Base-by-base conservation (phyloP, 2,329 filamentous ascomycete species). In the Beauveria brongniartii region DNA sequence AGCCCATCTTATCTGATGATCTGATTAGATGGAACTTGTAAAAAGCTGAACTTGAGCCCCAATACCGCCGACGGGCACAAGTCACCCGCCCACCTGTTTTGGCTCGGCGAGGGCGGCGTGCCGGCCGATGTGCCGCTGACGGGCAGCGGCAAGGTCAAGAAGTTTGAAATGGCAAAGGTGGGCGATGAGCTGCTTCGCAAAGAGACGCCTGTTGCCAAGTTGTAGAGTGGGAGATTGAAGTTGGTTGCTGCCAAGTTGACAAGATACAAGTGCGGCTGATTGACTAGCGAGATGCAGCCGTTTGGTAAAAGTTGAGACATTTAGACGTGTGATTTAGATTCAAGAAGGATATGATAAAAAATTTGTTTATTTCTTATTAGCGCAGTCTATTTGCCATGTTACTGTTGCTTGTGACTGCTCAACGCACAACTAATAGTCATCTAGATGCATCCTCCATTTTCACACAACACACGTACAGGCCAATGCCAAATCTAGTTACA, bases 31-130 rank as follows among this genome's bases (percentile, higher is more conserved):
- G 69, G 62, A 43, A 48, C 7, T 26, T 46, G 14, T 20, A 46
- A 63, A 63, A 9, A 22, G 56, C 47, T 59, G 48, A 52, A 43
- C 22, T 1, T 14, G 22, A n/a, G 20, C 43, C 22, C 14, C 51
- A 50, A 60, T 43, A 44, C 51, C 58, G 51, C 51, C 57, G 55
- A 55, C 52, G 52, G 80, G 43, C 86, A 89, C 69, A 90, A 90
- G 74, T 85, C 87, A 3, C 89, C 90, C 0, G 77, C 82, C 9
- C 82, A 91, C 70, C 71, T 92, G n/a, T 92, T 92, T 69, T 91
- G 89, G 82, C 79, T 92, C 28, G 90, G 89, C 0, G 76, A 82
- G 65, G 80, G 80, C 51, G 82, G 80, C 12, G 78, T 87, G 26
- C 80, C 84, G 1, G 66, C 67, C 1, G 74, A 76, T 1, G 77